A percentile compares a stretch with the other conserved stretches of the same genome.
Evolutionary conservation across 1,284 basidiomycete genomes (phyloP).

Genomic region (Apiotrichum brassicae): DNA sequence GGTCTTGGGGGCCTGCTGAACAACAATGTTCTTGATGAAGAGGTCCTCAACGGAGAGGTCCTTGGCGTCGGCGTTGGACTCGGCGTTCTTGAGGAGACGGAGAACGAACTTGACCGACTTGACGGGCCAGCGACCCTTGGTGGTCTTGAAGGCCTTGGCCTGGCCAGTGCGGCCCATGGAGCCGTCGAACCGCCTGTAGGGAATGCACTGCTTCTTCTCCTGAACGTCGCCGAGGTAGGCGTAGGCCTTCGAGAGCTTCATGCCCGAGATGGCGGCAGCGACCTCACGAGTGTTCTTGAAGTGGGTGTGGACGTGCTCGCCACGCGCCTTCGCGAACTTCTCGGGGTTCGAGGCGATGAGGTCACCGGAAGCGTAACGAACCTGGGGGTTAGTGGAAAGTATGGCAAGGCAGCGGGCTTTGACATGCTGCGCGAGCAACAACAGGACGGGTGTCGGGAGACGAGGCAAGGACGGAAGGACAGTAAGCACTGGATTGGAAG

Average conservation of each 20-base stretch:
- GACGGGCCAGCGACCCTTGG: slow-evolving; percentile 99
- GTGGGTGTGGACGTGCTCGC: slow-evolving; percentile 97
- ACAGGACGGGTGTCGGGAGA: too few species aligned
- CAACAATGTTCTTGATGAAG: slow-evolving; percentile 91
- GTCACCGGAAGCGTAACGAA: slow-evolving; percentile 79
- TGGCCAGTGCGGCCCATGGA: slow-evolving; percentile 96
- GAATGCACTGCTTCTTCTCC: slow-evolving; percentile 95
- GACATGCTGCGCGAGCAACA: too few species aligned
- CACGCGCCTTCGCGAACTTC: slow-evolving; percentile 87
- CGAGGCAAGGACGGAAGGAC: too few species aligned
- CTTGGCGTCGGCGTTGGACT: slow-evolving; percentile 98
- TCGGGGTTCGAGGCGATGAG: slow-evolving; percentile 80
- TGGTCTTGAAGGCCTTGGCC: slow-evolving; percentile 95
- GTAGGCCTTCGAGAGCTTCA: slow-evolving; percentile 94
- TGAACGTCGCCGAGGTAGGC: slow-evolving; percentile 88
- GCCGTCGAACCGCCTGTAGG: slow-evolving; percentile 94
- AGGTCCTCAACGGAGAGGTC: slow-evolving; percentile 89
- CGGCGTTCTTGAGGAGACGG: slow-evolving; percentile 95
- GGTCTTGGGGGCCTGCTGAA: slow-evolving; percentile 99
- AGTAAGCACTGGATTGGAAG: too few species aligned
- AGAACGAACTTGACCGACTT: slow-evolving; percentile 97
- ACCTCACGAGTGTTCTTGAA: slow-evolving; percentile 99
- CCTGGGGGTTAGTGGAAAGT: slow-evolving; percentile 47
- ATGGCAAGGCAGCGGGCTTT: not conserved
- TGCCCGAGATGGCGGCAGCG: slow-evolving; percentile 77